Evolutionary conservation across 805 yeast genomes (phyloP).

Genomic region (Metschnikowia vanudenii): DNA sequence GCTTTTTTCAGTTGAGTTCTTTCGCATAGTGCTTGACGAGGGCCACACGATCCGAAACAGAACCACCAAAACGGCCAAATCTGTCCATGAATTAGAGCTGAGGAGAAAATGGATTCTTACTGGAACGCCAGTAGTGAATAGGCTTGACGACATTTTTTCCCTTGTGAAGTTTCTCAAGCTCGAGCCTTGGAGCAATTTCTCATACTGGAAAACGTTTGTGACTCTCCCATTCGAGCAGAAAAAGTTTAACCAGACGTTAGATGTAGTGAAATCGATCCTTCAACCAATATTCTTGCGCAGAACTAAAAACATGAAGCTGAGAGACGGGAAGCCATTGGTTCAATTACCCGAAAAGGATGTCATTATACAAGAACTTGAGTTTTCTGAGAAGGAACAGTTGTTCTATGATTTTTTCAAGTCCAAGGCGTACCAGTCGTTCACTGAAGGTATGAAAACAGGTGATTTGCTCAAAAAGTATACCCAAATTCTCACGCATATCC

Average conservation of each 20-base stretch:
- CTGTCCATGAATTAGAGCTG: conserved; percentile 65
- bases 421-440: conserved; percentile 62
- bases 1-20: conserved; percentile 67
- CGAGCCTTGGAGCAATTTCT: conserved; percentile 87
- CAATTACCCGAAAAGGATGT: conserved; percentile 75
- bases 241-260: conserved; percentile 68
- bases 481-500: conserved; percentile 75
- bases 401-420: conserved; percentile 68
- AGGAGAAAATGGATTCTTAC: conserved; percentile 80
- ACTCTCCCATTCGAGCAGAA: conserved; percentile 79
- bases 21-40: conserved; percentile 80
- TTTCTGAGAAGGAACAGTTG: conserved; percentile 62
- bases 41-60: conserved; percentile 87
- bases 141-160: conserved; percentile 83
- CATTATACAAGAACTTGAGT: conserved; percentile 60
- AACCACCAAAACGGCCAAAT: conserved; percentile 72
- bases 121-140: conserved; percentile 89
- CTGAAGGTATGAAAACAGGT: conserved; percentile 60
- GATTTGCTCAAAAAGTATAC: conserved; percentile 70
- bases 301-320: conserved; percentile 79
- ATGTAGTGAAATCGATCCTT: conserved; percentile 78
- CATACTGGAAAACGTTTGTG: conserved; percentile 85
- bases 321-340: conserved; percentile 71
- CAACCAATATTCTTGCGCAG: conserved; percentile 82
- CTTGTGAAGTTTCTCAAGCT: conserved; percentile 68